These are phyloP conservation scores for Amylostereum areolatum DNA, from an alignment of 1,284 basidiomycete genomes.

Conservation along the genomic window DNA sequence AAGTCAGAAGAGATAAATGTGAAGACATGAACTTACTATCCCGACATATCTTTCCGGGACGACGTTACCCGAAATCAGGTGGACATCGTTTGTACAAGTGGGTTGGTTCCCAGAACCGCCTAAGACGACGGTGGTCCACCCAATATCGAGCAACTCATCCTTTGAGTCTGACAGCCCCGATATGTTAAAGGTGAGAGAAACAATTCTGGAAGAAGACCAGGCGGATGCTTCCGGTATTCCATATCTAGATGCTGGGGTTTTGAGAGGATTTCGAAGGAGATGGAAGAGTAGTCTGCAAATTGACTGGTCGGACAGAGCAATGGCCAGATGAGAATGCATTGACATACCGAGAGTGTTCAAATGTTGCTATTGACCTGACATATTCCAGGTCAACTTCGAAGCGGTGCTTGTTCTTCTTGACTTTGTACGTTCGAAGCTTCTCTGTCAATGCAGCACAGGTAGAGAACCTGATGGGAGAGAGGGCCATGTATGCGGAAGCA, in stretches of 20 bases:
- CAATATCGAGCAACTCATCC: no score
- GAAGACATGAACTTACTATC: no score
- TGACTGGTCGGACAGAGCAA: not conserved
- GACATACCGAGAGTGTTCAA: not conserved
- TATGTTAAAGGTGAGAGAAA: no score
- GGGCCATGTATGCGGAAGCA: conserved; percentile 20
- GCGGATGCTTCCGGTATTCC: not conserved
- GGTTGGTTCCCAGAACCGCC: no score
- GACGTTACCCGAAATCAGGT: no score
- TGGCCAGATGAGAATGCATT: not conserved
- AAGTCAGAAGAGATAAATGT: no score
- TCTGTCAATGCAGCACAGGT: conserved; percentile 15
- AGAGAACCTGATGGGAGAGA: conserved; percentile 27
- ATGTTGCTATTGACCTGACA: not conserved
- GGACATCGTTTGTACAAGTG: no score
- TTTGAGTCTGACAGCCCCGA: no score
- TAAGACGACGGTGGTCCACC: no score
- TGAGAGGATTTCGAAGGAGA: not conserved
- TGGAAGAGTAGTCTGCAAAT: not conserved
- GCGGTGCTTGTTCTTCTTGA: conserved; percentile 18
- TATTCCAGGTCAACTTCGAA: conserved; percentile 13
- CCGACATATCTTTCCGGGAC: no score
- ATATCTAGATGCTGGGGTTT: not conserved
- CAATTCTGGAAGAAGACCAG: no score
- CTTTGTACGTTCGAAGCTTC: conserved; percentile 19